Percentiles rank a stretch among this genome's conserved stretches.
Conservation (phyloP, 768 basidiomycete species). For the Phanerochaete sordida region DNA sequence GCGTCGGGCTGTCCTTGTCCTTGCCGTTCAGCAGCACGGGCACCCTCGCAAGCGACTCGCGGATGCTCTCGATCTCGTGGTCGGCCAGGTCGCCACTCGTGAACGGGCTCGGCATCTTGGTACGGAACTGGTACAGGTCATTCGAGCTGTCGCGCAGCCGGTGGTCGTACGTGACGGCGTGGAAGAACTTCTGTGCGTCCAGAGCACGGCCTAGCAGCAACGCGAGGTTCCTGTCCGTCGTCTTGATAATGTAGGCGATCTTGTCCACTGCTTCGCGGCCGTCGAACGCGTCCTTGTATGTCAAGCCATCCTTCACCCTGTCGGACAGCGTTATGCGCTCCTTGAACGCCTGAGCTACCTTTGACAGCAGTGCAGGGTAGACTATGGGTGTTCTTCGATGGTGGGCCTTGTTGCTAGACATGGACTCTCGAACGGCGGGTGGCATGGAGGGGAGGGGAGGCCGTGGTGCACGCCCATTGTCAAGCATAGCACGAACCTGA, state of each 20-base stretch:
- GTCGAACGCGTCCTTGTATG: conserved; percentile 95
- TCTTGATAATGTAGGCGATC: conserved; percentile 97
- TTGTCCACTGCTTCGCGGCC: conserved; percentile 97
- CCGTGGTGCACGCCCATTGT: conserved; percentile 25
- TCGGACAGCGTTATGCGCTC: conserved; percentile 75
- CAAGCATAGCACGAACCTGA: conserved; percentile 45
- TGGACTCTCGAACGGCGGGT: conserved; percentile 30
- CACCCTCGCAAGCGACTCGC: conserved; percentile 27
- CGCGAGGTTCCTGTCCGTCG: conserved; percentile 94
- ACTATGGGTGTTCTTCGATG: conserved; percentile 64
- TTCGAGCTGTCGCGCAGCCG: conserved; percentile 82
- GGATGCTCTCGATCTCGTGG: conserved; percentile 30
- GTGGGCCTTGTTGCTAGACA: conserved; percentile 23
- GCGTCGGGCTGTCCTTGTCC: conserved; percentile 27
- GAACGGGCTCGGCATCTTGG: conserved; percentile 79
- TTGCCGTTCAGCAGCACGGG: conserved; percentile 26
- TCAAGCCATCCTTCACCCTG: conserved; percentile 89
- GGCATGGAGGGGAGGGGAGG: conserved; percentile 22
- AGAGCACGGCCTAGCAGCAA: conserved; percentile 92
- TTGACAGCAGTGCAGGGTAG: conserved; percentile 94
- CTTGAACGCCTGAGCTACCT: conserved; percentile 91
- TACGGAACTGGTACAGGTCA: conserved; percentile 93
- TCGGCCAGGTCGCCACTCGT: conserved; percentile 67
- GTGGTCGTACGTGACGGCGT: conserved; percentile 99
- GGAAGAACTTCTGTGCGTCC: conserved; percentile 98